Evolutionary conservation across 1,284 basidiomycete genomes (phyloP).

Genomic region (Sanguinoderma infundibulare): DNA sequence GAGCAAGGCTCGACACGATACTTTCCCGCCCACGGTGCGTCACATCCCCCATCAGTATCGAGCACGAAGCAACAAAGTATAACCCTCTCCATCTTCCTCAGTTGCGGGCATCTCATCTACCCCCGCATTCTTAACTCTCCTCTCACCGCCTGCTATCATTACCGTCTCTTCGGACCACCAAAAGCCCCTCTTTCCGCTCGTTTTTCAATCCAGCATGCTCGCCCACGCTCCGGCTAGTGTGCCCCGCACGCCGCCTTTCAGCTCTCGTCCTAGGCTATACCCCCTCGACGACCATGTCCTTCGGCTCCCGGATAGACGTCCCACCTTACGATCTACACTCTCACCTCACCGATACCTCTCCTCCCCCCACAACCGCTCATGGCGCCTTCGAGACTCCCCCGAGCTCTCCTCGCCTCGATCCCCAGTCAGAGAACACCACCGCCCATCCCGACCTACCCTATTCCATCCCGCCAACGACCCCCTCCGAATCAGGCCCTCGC

Average conservation of each 20-base stretch:
- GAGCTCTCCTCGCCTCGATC: neutral
- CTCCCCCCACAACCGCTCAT: neutral
- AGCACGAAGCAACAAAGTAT: neutral
- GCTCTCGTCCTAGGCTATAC: slow-evolving; percentile 10
- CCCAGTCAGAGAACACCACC: neutral
- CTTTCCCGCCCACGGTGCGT: neutral
- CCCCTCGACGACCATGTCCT: slow-evolving; percentile 15
- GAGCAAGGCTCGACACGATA: too few relatives aligned
- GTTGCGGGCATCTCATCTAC: neutral
- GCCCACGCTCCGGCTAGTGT: neutral
- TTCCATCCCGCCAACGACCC: slow-evolving; percentile 9
- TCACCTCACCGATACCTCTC: slow-evolving; percentile 12
- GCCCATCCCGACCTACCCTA: slow-evolving; percentile 4
- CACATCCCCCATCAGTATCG: neutral
- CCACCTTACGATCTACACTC: slow-evolving; percentile 1
- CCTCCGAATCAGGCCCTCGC: slow-evolving; percentile 15
- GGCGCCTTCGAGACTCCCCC: neutral
- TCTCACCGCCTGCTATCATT: slow-evolving; percentile 19
- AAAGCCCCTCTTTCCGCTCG: slow-evolving; percentile 5
- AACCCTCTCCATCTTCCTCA: neutral
- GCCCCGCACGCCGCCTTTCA: slow-evolving; percentile 7
- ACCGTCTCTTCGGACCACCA: slow-evolving; percentile 11
- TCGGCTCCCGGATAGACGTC: slow-evolving; percentile 9
- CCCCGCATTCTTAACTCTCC: slow-evolving; percentile 20
- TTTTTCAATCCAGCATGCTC: slow-evolving; percentile 14